These are phyloP conservation scores for Salisapilia sapeloensis DNA, from an alignment of 352 stramenopile genomes.

Conservation along the genomic window DNA sequence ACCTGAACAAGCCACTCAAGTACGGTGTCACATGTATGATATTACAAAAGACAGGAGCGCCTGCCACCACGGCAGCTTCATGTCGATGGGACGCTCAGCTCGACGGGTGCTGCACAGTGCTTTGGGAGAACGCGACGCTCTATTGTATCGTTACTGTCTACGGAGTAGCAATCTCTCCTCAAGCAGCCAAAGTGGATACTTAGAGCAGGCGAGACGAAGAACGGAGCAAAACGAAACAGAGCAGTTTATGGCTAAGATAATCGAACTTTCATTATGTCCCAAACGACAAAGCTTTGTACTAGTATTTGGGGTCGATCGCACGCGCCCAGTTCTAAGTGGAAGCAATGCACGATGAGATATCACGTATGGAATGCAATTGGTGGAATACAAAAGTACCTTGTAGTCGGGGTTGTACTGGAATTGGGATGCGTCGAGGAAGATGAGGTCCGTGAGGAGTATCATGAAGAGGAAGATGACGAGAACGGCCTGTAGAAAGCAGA, in stretches of 20 bases:
- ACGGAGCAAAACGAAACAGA: too few species aligned
- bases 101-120: constrained; percentile 65
- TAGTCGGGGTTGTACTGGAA: constrained; percentile 78
- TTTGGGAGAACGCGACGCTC: constrained; percentile 77
- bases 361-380: neutral
- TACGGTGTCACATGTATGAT: constrained; percentile 73
- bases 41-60: constrained; percentile 72
- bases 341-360: neutral
- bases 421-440: constrained; percentile 53
- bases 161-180: constrained; percentile 62
- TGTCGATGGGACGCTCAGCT: constrained; percentile 66
- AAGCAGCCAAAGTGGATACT: constrained; percentile 49
- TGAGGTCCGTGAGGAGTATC: constrained; percentile 47
- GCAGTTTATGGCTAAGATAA: too few species aligned
- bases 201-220: too few species aligned
- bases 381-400: constrained; percentile 28
- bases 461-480: constrained; percentile 61
- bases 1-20: constrained; percentile 81
- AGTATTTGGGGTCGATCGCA: constrained; percentile 65
- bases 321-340: constrained; percentile 47
- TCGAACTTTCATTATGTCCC: too few species aligned
- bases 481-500: constrained; percentile 17
- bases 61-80: constrained; percentile 42
- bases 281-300: too few species aligned
- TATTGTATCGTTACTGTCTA: constrained; percentile 77